These are phyloP conservation scores for Russula sp. DNA, from an alignment of 768 basidiomycete genomes.

Conservation along the genomic window DNA sequence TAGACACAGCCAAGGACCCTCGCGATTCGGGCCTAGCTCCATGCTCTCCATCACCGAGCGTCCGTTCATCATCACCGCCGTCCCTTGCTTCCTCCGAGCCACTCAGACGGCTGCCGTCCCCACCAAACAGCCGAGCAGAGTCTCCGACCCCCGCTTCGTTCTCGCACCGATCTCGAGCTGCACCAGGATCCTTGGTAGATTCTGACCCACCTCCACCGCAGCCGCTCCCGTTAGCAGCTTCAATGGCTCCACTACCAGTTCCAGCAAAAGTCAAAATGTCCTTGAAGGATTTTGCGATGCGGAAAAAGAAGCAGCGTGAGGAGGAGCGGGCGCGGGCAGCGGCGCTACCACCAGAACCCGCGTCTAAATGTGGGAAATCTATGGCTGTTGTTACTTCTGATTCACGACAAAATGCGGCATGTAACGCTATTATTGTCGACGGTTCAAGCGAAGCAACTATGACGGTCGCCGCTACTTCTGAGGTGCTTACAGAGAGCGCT, in stretches of 20 bases:
- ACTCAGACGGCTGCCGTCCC: not conserved
- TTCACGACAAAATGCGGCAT: not conserved
- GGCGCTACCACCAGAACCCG: not conserved
- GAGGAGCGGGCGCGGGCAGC: constrained; percentile 9
- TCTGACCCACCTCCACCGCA: not conserved
- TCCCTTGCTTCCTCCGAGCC: constrained; percentile 4
- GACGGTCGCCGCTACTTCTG: not conserved
- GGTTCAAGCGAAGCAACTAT: not conserved
- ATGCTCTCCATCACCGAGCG: not conserved
- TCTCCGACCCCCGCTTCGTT: not conserved
- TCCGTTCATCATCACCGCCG: constrained; percentile 9
- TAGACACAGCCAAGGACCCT: constrained; percentile 11
- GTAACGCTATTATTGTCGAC: not conserved
- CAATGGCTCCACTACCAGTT: constrained; percentile 5
- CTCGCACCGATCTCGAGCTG: not conserved
- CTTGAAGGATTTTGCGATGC: constrained; percentile 22
- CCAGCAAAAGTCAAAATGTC: constrained; percentile 22
- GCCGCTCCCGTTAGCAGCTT: not conserved
- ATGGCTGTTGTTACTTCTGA: not conserved
- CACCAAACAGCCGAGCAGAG: not conserved
- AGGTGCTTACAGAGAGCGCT: not conserved
- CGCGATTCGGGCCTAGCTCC: not conserved
- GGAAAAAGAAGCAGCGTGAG: constrained; percentile 23
- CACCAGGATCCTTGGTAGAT: not conserved
- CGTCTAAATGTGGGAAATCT: not conserved